A percentile compares a stretch with the other conserved stretches of the same genome.
phyloP scores from a whole-genome alignment of 805 yeast species.

The Ogataea angusta region DNA sequence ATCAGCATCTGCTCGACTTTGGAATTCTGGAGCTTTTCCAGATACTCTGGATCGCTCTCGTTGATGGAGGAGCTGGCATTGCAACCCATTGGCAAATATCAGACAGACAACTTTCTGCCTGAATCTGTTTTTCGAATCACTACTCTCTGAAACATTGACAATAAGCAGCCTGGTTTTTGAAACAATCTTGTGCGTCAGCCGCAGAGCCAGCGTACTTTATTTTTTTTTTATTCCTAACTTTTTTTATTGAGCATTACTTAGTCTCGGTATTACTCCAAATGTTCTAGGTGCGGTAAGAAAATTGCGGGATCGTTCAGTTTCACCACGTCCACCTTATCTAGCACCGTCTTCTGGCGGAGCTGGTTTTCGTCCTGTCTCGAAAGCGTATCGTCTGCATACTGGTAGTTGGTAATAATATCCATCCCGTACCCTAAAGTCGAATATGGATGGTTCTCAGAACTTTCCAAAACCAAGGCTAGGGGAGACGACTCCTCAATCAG shows the following conservation, averaged over 20 bases:
- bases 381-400: constrained; percentile 13
- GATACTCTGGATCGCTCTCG: constrained; percentile 49
- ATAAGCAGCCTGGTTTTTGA: constrained; percentile 2
- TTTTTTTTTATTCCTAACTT: background rate
- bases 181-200: constrained; percentile 5
- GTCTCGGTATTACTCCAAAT: constrained; percentile 8
- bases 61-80: constrained; percentile 46
- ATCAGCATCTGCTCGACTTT: constrained; percentile 56
- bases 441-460: constrained; percentile 9
- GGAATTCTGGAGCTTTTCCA: constrained; percentile 40
- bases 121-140: background rate
- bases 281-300: constrained; percentile 4
- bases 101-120: background rate
- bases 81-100: constrained; percentile 59
- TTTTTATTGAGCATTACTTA: background rate
- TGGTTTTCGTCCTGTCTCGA: constrained; percentile 4
- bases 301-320: constrained; percentile 7
- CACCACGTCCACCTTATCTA: constrained; percentile 10
- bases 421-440: constrained; percentile 18
- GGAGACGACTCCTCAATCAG: constrained; percentile 11
- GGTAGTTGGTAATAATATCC: constrained; percentile 20
- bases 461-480: constrained; percentile 18
- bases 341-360: background rate
- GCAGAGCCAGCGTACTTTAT: constrained; percentile 4
- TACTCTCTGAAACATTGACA: constrained; percentile 3